Conservation (phyloP, 371 early-diverging fungal species). For the Polyrhizophydium stewartii region DNA sequence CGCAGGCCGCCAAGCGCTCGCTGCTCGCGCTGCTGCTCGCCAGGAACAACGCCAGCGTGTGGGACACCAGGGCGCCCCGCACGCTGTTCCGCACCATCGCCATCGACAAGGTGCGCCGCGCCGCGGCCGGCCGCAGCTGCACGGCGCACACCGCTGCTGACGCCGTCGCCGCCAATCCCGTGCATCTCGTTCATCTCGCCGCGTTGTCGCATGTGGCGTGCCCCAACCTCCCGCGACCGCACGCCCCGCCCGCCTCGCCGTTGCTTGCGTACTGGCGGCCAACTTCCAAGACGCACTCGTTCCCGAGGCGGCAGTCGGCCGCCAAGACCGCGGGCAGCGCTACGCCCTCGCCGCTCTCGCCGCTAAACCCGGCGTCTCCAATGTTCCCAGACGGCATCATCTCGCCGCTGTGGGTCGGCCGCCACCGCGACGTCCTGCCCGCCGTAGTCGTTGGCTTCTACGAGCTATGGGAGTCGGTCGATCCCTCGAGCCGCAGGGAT, state of each 20-base stretch:
- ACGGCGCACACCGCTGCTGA: no score
- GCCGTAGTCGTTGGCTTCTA: constrained; percentile 67
- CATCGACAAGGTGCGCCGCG: constrained; percentile 33
- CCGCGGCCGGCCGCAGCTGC: no score
- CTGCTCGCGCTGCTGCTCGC: constrained; percentile 18
- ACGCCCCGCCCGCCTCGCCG: no score
- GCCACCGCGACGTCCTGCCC: constrained; percentile 60
- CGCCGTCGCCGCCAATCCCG: no score
- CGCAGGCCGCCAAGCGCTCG: constrained; percentile 9
- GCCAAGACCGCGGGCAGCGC: constrained; percentile 2
- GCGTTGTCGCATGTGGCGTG: no score
- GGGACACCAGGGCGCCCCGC: constrained; percentile 14
- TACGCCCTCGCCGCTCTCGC: constrained; percentile 55
- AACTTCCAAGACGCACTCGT: constrained; percentile 11
- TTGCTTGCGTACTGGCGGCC: background rate
- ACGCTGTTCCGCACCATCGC: constrained; percentile 34
- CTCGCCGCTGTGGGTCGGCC: constrained; percentile 63
- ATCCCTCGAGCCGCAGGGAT: constrained; percentile 42
- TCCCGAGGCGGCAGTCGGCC: constrained; percentile 8
- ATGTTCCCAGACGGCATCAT: constrained; percentile 81
- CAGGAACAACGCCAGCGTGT: constrained; percentile 19
- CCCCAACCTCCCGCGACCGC: no score
- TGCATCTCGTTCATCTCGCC: no score
- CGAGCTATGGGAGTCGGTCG: constrained; percentile 6
- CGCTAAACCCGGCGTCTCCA: constrained; percentile 62